phyloP scores from a whole-genome alignment of 2,329 filamentous ascomycete genomes.

The Ceratocystis lukuohia region DNA sequence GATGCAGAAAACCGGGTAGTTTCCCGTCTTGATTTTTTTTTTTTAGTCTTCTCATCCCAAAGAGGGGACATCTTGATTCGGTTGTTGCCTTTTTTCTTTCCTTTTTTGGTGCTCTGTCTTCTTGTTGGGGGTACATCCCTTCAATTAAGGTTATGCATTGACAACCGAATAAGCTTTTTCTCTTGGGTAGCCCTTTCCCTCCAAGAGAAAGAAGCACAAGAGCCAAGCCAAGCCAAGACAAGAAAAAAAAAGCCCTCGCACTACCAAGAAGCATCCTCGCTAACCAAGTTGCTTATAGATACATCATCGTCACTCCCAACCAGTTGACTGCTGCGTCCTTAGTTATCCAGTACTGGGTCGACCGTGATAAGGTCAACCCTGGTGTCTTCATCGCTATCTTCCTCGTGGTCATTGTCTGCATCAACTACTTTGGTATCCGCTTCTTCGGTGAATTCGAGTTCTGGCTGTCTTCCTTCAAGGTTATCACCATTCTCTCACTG shows the following conservation, averaged over 20 bases:
- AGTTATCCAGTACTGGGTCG: constrained; percentile 66
- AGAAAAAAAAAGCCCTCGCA: no score
- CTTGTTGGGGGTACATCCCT: no score
- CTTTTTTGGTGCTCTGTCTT: neutral
- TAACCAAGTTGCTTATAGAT: constrained; percentile 43
- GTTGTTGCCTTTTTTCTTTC: neutral
- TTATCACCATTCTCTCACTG: constrained; percentile 50
- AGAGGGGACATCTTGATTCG: neutral
- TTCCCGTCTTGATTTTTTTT: no score
- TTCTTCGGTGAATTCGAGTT: constrained; percentile 56
- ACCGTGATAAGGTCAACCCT: constrained; percentile 52
- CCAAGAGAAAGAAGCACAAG: neutral
- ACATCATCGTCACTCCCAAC: constrained; percentile 76
- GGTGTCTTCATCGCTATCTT: constrained; percentile 69
- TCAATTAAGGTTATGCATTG: constrained; percentile 5
- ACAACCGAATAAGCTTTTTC: constrained; percentile 1
- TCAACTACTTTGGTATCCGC: constrained; percentile 57
- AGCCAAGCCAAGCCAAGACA: neutral
- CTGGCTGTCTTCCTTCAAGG: constrained; percentile 53
- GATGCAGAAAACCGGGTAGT: neutral
- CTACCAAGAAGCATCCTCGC: neutral
- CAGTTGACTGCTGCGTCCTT: constrained; percentile 69
- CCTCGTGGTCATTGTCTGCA: constrained; percentile 45
- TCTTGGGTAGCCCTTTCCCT: neutral
- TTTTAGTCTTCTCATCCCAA: no score